Conservation (phyloP, 495 filamentous ascomycete species). For the Penicillium bialowiezense region DNA sequence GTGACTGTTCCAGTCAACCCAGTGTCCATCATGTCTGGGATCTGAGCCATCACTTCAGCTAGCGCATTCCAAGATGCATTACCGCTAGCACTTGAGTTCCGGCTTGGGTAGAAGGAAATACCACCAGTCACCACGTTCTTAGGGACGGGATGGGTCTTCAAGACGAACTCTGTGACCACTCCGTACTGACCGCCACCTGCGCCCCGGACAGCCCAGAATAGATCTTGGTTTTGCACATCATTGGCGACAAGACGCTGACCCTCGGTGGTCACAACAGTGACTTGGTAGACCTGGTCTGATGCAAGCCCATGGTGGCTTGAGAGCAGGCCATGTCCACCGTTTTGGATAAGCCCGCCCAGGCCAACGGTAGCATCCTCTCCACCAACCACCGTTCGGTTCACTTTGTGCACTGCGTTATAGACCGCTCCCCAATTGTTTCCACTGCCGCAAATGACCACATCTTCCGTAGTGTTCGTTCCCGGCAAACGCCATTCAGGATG, state of each 20-base stretch:
- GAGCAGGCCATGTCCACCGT: conserved; percentile 47
- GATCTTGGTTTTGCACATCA: conserved; percentile 44
- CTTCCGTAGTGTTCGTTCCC: conserved; percentile 13
- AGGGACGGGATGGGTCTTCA: conserved; percentile 35
- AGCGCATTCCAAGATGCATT: conserved; percentile 43
- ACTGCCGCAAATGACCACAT: conserved; percentile 26
- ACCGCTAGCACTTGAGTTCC: conserved; percentile 25
- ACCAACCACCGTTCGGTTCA: conserved; percentile 19
- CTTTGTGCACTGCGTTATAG: conserved; percentile 7
- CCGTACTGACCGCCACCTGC: conserved; percentile 28
- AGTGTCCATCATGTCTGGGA: conserved; percentile 40
- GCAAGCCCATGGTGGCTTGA: conserved; percentile 14
- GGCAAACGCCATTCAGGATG: conserved; percentile 23
- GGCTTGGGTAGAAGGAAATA: conserved; percentile 24
- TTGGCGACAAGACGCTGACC: conserved; percentile 45
- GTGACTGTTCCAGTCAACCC: conserved; percentile 9
- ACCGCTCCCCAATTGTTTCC: conserved; percentile 19
- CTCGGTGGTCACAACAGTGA: conserved; percentile 50
- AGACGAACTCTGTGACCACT: conserved; percentile 42
- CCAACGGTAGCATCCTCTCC: conserved; percentile 28
- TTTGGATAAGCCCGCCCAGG: conserved; percentile 52
- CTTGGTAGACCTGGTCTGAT: conserved; percentile 49
- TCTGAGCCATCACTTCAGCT: conserved; percentile 31
- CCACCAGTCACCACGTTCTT: conserved; percentile 18
- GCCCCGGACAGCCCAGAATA: conserved; percentile 49